These are phyloP conservation scores for Amauroascus verrucosus DNA, from an alignment of 2,329 filamentous ascomycete species.

Conservation along the genomic window DNA sequence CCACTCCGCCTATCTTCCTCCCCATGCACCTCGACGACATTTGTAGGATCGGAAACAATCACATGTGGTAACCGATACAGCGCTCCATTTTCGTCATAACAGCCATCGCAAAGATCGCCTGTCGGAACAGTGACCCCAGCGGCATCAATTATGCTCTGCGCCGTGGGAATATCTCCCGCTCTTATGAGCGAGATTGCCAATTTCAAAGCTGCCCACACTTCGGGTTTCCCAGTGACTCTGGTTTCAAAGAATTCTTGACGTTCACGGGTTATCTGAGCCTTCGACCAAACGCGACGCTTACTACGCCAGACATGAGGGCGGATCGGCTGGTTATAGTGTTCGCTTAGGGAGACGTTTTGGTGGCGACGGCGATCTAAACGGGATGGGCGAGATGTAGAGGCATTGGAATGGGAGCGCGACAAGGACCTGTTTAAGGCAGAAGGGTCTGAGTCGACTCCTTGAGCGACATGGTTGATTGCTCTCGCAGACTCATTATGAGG, in stretches of 20 bases:
- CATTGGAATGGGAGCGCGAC: slow-evolving; percentile 12
- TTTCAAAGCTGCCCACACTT: slow-evolving; percentile 70
- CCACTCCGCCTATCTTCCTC: slow-evolving; percentile 17
- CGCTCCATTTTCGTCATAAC: slow-evolving; percentile 60
- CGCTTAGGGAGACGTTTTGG: slow-evolving; percentile 29
- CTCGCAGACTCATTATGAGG: slow-evolving; percentile 19
- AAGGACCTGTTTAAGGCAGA: slow-evolving; percentile 10
- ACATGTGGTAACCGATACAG: slow-evolving; percentile 60
- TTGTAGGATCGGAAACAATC: slow-evolving; percentile 54
- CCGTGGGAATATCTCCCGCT: slow-evolving; percentile 52
- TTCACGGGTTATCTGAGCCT: slow-evolving; percentile 57
- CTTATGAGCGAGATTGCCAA: slow-evolving; percentile 59
- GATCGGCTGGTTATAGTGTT: slow-evolving; percentile 62
- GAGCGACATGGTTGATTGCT: slow-evolving; percentile 14
- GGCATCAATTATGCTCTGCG: slow-evolving; percentile 71
- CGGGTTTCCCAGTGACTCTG: slow-evolving; percentile 61
- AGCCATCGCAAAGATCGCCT: slow-evolving; percentile 60
- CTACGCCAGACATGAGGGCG: slow-evolving; percentile 57
- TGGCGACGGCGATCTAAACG: slow-evolving; percentile 14
- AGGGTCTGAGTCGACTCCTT: slow-evolving; percentile 9
- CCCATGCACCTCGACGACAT: slow-evolving; percentile 6
- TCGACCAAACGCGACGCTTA: slow-evolving; percentile 57
- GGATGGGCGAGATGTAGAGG: slow-evolving; percentile 9
- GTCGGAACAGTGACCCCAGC: slow-evolving; percentile 65
- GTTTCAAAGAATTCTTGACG: slow-evolving; percentile 84